A percentile compares a stretch with the other conserved stretches of the same genome.
These are phyloP conservation scores for Powellomyces hirtus DNA, from an alignment of 192 early-diverging fungal genomes.

Conservation along the genomic window DNA sequence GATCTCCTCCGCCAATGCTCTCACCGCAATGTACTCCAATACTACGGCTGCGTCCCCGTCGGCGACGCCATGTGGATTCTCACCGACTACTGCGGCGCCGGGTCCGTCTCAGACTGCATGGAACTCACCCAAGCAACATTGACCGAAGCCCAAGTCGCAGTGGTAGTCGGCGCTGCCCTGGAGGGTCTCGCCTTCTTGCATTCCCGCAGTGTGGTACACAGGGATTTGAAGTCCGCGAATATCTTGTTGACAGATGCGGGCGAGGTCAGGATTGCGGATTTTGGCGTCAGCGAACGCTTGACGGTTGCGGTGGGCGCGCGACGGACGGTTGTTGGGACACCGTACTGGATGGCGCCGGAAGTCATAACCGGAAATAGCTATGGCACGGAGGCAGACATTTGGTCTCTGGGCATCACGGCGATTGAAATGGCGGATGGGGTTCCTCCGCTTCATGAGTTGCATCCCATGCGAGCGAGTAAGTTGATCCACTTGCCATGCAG, in stretches of 20 bases:
- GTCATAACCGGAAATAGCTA: slow-evolving; percentile 49
- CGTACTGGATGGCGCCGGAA: slow-evolving; percentile 49
- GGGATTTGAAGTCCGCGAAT: slow-evolving; percentile 43
- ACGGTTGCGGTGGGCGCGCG: slow-evolving; percentile 22
- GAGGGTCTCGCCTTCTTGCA: slow-evolving; percentile 44
- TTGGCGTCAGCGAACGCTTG: slow-evolving; percentile 37
- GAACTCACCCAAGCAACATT: slow-evolving; percentile 27
- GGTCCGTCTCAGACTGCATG: slow-evolving; percentile 44
- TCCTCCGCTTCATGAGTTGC: slow-evolving; percentile 44
- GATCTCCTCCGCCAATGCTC: slow-evolving; percentile 33
- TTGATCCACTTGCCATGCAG: not conserved
- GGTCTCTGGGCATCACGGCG: slow-evolving; percentile 60
- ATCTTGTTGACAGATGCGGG: slow-evolving; percentile 39
- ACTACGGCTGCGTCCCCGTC: slow-evolving; percentile 40
- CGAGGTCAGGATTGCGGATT: slow-evolving; percentile 34
- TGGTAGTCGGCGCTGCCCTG: slow-evolving; percentile 35
- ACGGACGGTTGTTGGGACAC: slow-evolving; percentile 43
- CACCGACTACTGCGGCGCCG: slow-evolving; percentile 48
- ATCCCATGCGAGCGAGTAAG: slow-evolving; percentile 38
- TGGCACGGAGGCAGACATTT: slow-evolving; percentile 53
- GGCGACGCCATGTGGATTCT: slow-evolving; percentile 44
- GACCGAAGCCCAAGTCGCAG: slow-evolving; percentile 30
- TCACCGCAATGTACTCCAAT: slow-evolving; percentile 49
- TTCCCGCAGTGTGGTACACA: slow-evolving; percentile 27
- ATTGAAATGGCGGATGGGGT: slow-evolving; percentile 61